Evolutionary conservation across 345 rosid genomes (phyloP), one percentile per base, ranked within the genome.

Genomic region (Ceriops zippeliana): DNA sequence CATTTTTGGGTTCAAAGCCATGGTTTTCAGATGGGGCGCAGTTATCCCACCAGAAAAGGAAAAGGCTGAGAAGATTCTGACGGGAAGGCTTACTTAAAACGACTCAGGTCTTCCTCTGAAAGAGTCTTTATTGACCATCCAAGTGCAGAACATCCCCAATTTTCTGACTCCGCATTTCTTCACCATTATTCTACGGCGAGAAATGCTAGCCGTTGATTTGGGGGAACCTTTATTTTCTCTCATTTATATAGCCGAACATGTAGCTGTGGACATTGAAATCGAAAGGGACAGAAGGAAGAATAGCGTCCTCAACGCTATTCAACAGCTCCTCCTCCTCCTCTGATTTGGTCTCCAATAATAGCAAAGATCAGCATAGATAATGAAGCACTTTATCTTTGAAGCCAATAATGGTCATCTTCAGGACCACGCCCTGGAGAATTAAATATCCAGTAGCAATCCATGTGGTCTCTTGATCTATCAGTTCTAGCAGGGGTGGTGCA

Each of bases 121-220:
- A 38, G 80, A 70, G 78, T 64, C 58, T 67, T 72, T 58, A 58
- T 70, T 79, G 85, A 76, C 83, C 82, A 65, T 49, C 81, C 81
- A 70, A 79, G 28, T 46, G 31, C 70, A 46, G 42, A 65, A 20
- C 68, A 17, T 7, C 26, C 17, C 28, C 51, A 9, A 3, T 21
- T 65, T 54, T 52, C 28, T 58, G 49, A 74, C 62, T 30, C 28
- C 21, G 26, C 51, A 76, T 67, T 73, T 59, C 76, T 57, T 61
- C 66, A 21, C 31, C 59, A 56, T 56, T 24, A 8, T 56, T 56
- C 59, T 56, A 56, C 26, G 22, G 28, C 24, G 9, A 31, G 30
- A 24, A 15, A 24, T 15, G 6, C 59, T 22, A 15, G 59, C 49
- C 49, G 49, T 42, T 54, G 59, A 54, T 24, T 54, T 54, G 5